Evolutionary conservation across 2,329 filamentous ascomycete genomes (phyloP).

Genomic region (Coniella lustricola): DNA sequence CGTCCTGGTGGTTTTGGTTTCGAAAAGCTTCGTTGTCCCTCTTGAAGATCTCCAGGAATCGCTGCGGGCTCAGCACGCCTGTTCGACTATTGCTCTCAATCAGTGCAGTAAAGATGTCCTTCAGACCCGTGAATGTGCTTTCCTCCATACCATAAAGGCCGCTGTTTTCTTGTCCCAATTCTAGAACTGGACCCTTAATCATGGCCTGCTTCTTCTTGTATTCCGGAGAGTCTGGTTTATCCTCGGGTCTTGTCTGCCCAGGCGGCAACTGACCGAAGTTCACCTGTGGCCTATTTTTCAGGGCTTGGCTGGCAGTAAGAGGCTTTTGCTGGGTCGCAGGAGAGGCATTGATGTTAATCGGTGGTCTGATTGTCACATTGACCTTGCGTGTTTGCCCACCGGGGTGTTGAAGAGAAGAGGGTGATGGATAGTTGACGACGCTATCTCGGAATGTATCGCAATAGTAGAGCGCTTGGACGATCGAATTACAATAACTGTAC

Average conservation of each 20-base stretch:
- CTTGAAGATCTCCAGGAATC: conserved; percentile 89
- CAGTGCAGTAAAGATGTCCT: conserved; percentile 91
- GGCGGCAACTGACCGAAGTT: conserved; percentile 47
- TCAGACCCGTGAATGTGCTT: conserved; percentile 86
- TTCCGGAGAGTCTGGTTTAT: conserved; percentile 89
- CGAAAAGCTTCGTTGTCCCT: conserved; percentile 96
- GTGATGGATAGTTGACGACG: conserved; percentile 81
- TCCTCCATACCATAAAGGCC: conserved; percentile 86
- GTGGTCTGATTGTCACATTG: conserved; percentile 54
- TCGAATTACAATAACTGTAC: conserved; percentile 91
- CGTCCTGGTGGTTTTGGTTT: conserved; percentile 95
- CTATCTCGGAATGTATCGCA: conserved; percentile 89
- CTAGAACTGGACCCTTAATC: conserved; percentile 37
- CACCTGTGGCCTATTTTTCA: conserved; percentile 49
- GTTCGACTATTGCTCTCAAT: conserved; percentile 75
- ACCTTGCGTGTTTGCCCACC: conserved; percentile 51
- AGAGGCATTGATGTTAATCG: conserved; percentile 42
- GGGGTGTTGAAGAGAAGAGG: conserved; percentile 62
- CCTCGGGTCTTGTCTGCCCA: conserved; percentile 62
- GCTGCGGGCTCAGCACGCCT: conserved; percentile 84
- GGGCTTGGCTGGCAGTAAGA: conserved; percentile 47
- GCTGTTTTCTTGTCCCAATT: conserved; percentile 75
- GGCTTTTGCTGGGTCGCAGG: conserved; percentile 42
- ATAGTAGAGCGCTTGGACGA: conserved; percentile 94
- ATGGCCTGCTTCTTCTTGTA: conserved; percentile 97